These are phyloP conservation scores for Crepidotus variabilis DNA, from an alignment of 768 basidiomycete genomes.

Conservation along the genomic window DNA sequence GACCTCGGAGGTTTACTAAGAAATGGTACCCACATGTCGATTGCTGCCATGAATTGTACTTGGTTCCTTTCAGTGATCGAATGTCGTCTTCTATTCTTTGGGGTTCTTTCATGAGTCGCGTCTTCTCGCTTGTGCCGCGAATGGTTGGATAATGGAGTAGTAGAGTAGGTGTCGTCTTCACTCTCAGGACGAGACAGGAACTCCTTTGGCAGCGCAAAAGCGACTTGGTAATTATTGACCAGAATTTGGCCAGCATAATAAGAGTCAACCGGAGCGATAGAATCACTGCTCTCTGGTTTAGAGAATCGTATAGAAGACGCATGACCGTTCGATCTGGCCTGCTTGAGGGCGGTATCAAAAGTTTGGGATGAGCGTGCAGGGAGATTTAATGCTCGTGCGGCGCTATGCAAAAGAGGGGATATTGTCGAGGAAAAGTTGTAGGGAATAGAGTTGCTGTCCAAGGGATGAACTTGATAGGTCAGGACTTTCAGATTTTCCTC, in stretches of 20 bases:
- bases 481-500: conserved; percentile 81
- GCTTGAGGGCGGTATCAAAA: conserved; percentile 54
- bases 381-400: conserved; percentile 65
- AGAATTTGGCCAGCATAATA: conserved; percentile 74
- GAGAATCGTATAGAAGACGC: conserved; percentile 31
- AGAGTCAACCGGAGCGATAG: conserved; percentile 48
- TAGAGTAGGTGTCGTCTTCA: conserved; percentile 4
- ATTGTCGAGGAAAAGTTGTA: conserved; percentile 69
- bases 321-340: conserved; percentile 30
- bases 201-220: conserved; percentile 70
- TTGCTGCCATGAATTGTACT: conserved; percentile 76
- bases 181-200: conserved; percentile 36
- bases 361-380: conserved; percentile 56
- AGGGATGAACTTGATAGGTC: conserved; percentile 70
- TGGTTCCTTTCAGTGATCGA: conserved; percentile 59
- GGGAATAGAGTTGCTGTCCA: conserved; percentile 66
- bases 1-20: conserved; percentile 62
- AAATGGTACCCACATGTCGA: conserved; percentile 74
- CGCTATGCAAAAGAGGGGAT: conserved; percentile 62
- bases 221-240: conserved; percentile 73
- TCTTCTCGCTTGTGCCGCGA: conserved; percentile 25
- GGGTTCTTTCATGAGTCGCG: conserved; percentile 19
- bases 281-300: conserved; percentile 32
- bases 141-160: neutral
- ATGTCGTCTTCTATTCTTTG: conserved; percentile 39